Base-by-base conservation (phyloP, 495 filamentous ascomycete genomes). In the Talaromyces stipitatus region DNA sequence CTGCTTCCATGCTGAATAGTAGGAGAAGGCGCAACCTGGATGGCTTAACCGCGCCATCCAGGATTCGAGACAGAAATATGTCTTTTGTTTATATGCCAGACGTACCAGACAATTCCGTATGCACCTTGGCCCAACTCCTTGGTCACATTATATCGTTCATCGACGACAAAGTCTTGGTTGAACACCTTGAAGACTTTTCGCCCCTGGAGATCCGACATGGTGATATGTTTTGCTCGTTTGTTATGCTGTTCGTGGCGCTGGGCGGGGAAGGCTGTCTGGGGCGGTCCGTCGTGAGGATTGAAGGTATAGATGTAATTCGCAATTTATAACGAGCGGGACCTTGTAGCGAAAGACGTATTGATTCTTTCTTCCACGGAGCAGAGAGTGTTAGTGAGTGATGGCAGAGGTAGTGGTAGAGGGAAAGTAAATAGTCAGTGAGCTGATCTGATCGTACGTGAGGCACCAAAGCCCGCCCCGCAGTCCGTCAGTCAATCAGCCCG, bases 121-220 rank as follows among this genome's bases (percentile, higher is more conserved):
- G 94, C 95, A 60, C 94, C 94, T 68, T 98, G 94, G 23, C 95
- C 94, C 41, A 98, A 81, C 76, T 98, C 94, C 80, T 98, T 98
- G 54, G 92, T 98, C 60, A 98, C 94, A 67, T 87, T 95, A 77
- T 98, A 98, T 52, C 95, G 83, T 73, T 97, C 92, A 69, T 96
- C 95, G 60, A 98, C 94, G 61, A 97, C 87, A 66, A 98, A 98
- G 77, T 98, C 94, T 72, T 98, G 94, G 82, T 97, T 97, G 78
- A 98, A 98, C 67, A 97, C 94, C 87, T 97, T 97, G 83, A 97
- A 98, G 72, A 91, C 82, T 79, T 95, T 96, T 68, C 92, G 88
- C 67, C 89, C 89, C 61, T 85, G 83, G 52, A 95, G 76, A 70
- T 91, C 88, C 63, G 82, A 77, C 88, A 91, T 92, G 67, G 32